Base-by-base conservation (phyloP, 495 filamentous ascomycete species). In the Trichoderma parareesei region DNA sequence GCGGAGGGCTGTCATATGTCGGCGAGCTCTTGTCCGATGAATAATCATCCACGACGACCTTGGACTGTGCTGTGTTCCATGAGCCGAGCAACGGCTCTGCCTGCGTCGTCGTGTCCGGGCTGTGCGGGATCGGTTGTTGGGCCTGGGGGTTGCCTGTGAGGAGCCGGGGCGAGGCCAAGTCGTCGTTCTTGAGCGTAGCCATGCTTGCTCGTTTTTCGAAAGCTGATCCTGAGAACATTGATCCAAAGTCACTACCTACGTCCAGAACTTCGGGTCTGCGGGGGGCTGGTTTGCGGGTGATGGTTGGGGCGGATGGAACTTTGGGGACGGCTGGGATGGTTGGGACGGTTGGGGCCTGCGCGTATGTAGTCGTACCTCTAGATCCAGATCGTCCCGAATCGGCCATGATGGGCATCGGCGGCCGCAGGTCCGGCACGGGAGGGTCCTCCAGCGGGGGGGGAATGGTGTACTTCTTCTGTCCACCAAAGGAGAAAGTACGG, bases 401-500 rank as follows among this genome's bases (percentile, higher is more conserved):
- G 16, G 73, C 71, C n/a, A 68, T 69, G 59, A 65, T 67, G 4
- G 61, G 60, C 6, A 76, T 74, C 27, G 73, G 71, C 37, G 78
- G 69, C 11, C 79, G 74, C 48, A 70, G 68, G 1, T 73, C 69
- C 61, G 79, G 79, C 44, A 76, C 72, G 13, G 76, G 62, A 7
- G 69, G 66, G 18, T 68, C 69, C n/a, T 75, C 69, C 9, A 77
- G 74, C 61, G 79, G 78, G 7, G 80, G 75, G 5, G 80, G 76
- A 4, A 57, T 57, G 9, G 77, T 44, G 18, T 75, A 68, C 48
- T 76, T 81, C 65, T 83, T 84, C 60, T 79, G 78, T n/a, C 72
- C 76, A 37, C 84, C 88, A 70, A 90, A 91, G 0, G 90, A 93
- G 66, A 92, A 89, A 0, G 90, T 88, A 57, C 90, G 81, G 33